Base-by-base conservation (phyloP, 352 stramenopile species). In the Elongisporangium undulatum region DNA sequence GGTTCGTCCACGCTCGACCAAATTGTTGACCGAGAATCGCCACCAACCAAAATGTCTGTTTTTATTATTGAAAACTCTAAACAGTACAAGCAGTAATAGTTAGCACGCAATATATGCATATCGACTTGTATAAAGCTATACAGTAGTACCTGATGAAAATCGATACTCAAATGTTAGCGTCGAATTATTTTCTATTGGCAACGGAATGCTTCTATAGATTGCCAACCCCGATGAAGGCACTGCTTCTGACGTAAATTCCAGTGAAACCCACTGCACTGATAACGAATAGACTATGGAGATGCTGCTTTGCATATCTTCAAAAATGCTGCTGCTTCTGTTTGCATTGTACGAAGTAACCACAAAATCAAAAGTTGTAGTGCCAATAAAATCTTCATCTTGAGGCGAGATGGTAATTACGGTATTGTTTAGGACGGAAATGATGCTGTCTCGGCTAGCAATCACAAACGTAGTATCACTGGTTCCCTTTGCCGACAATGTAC, bases 11-110 rank as follows among this genome's bases (percentile, higher is more conserved):
- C 58, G n/a, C 66, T 82, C 2, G 72, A 72, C 79, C 79, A 89
- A 21, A 82, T 16, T 1, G 19, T 22, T 49, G 49, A 55, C 20
- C 19, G 53, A 2, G 56, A 24, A 2, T 51, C 74, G 5, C 51
- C 53, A 55, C 85, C 75, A 2, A 84, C 50, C 4, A 83, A 15
- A 3, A 78, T 59, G 3, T 80, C 68, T 1, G 57, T 63, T 10
- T 55, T 66, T 12, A 89, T 53, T 24, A 49, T 56, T 15, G 76
- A 82, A 20, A 80, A 79, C 1, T 60, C 79, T 86, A 29, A 17
- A 9, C 9, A 52, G 45, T 10, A 51, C 16, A 24, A 54, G 34
- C 59, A 21, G 3, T 57, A 20, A 61, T 15, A 4, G 49, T 57
- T 22, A 61, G 53, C 20, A 21, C 39, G 15, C 4, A 26, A 26